These are phyloP conservation scores for Fusarium buharicum DNA, from an alignment of 2,329 filamentous ascomycete species.

Conservation along the genomic window DNA sequence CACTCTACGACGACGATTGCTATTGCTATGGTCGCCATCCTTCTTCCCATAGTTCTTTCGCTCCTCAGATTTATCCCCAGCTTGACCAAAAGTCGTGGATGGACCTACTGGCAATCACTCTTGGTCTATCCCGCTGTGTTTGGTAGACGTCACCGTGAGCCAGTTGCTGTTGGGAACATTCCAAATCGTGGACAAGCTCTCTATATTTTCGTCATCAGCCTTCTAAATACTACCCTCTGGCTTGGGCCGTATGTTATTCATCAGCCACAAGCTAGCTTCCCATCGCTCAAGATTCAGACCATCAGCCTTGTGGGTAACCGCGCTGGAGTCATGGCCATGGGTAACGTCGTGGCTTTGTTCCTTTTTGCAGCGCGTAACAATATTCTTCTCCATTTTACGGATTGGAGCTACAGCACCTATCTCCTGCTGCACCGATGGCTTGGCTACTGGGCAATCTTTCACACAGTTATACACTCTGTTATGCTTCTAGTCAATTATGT, in stretches of 20 bases:
- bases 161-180: slow-evolving; percentile 44
- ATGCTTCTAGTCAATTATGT: slow-evolving; percentile 47
- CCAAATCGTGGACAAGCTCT: slow-evolving; percentile 52
- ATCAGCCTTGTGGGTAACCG: slow-evolving; percentile 52
- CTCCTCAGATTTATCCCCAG: slow-evolving; percentile 51
- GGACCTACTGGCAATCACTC: slow-evolving; percentile 46
- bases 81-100: slow-evolving; percentile 39
- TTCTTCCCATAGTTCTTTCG: slow-evolving; percentile 48
- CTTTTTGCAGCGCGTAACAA: slow-evolving; percentile 53
- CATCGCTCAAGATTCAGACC: slow-evolving; percentile 40
- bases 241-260: slow-evolving; percentile 46
- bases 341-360: slow-evolving; percentile 48
- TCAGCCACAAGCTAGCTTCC: slow-evolving; percentile 45
- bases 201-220: slow-evolving; percentile 49
- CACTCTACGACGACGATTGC: slow-evolving; percentile 33
- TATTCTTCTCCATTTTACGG: slow-evolving; percentile 49
- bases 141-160: slow-evolving; percentile 49
- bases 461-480: slow-evolving; percentile 68
- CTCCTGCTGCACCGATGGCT: slow-evolving; percentile 53
- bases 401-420: slow-evolving; percentile 52
- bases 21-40: slow-evolving; percentile 46
- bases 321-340: slow-evolving; percentile 50
- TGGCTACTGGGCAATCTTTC: slow-evolving; percentile 79
- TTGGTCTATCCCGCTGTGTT: slow-evolving; percentile 48
- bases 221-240: slow-evolving; percentile 51